Evolutionary conservation across 2,329 filamentous ascomycete genomes (phyloP).

Genomic region (Teratosphaeriaceae sp.): DNA sequence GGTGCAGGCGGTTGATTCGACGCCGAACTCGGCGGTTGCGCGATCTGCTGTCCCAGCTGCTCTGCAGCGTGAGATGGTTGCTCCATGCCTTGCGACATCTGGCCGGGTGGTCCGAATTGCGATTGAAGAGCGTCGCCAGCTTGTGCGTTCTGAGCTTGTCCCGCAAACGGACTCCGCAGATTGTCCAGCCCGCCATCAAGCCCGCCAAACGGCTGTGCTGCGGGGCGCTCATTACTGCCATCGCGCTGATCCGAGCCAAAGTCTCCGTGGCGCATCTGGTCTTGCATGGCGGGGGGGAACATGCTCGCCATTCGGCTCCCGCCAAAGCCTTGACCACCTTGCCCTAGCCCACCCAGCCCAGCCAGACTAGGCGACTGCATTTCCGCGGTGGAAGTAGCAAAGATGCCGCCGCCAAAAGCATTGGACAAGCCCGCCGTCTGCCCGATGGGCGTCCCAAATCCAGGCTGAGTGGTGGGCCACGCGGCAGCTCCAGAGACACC

Average conservation of each 20-base stretch:
- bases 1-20: conserved; percentile 60
- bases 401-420: conserved; percentile 48
- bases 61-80: conserved; percentile 14
- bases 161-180: conserved; percentile 8
- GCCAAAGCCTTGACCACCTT: conserved; percentile 46
- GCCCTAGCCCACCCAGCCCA: conserved; percentile 54
- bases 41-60: conserved; percentile 10
- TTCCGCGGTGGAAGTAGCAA: conserved; percentile 72
- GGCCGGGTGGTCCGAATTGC: conserved; percentile 14
- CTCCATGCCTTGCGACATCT: conserved; percentile 13
- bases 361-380: conserved; percentile 67
- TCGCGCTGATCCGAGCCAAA: conserved; percentile 42
- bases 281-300: conserved; percentile 84
- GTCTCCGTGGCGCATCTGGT: conserved; percentile 65
- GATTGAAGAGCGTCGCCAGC: conserved; percentile 16
- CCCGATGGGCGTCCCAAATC: conserved; percentile 66
- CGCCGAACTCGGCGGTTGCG: conserved; percentile 41
- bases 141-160: conserved; percentile 3
- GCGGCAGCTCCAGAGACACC: conserved; percentile 54
- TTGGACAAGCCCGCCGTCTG: conserved; percentile 46
- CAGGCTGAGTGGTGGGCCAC: conserved; percentile 57
- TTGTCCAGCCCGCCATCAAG: conserved; percentile 27
- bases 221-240: conserved; percentile 35
- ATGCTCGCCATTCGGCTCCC: conserved; percentile 54
- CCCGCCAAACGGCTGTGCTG: conserved; percentile 17